Conservation (phyloP, 108 stramenopile species). For the Parmales sp. region DNA sequence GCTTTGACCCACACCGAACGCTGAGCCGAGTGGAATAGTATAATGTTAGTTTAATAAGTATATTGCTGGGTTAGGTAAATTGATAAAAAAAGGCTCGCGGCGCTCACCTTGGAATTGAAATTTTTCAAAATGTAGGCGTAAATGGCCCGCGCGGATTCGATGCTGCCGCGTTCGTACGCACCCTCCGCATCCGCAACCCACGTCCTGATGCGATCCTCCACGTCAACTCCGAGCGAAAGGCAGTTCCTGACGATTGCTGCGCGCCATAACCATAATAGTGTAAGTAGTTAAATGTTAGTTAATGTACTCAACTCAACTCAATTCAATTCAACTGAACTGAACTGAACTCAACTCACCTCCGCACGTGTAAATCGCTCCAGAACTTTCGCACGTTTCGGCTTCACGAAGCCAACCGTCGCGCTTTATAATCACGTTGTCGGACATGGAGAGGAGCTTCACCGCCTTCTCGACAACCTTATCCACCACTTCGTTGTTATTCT, state of each 20-base stretch:
- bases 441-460: constrained; percentile 48
- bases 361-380: neutral
- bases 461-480: constrained; percentile 69
- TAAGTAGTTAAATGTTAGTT: too few relatives aligned
- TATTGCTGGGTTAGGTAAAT: too few relatives aligned
- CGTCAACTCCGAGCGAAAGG: constrained; percentile 78
- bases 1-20: constrained; percentile 90
- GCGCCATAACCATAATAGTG: constrained; percentile 66
- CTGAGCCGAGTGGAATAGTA: too few relatives aligned
- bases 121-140: constrained; percentile 57
- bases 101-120: constrained; percentile 65
- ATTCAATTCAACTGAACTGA: too few relatives aligned
- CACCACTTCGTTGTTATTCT: constrained; percentile 56
- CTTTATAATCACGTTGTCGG: constrained; percentile 67
- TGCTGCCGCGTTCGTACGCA: constrained; percentile 44
- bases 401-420: constrained; percentile 78
- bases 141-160: constrained; percentile 78
- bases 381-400: constrained; percentile 64
- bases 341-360: too few relatives aligned
- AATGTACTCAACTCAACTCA: too few relatives aligned
- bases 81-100: too few relatives aligned
- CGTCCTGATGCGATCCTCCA: constrained; percentile 77
- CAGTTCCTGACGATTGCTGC: constrained; percentile 77
- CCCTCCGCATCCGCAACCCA: constrained; percentile 94
- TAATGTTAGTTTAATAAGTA: too few relatives aligned